A percentile compares a stretch with the other conserved stretches of the same genome.
Evolutionary conservation across 805 yeast species (phyloP).

Genomic region (Pichia heedii): DNA sequence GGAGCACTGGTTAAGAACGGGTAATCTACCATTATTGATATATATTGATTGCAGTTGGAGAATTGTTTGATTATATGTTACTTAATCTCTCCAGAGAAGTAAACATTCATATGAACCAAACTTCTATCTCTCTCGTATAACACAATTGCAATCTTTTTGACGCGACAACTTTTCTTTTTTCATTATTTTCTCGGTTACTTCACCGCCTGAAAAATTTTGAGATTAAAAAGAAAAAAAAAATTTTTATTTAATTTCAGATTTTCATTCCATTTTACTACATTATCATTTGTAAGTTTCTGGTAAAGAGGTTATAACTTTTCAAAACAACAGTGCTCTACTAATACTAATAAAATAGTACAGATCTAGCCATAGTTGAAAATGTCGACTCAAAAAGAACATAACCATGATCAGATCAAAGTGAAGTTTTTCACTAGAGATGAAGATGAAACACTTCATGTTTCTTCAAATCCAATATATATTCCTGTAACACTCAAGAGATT

Average conservation of each 20-base stretch:
- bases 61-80: too few species aligned
- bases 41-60: too few species aligned
- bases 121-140: too few species aligned
- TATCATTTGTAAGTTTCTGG: too few species aligned
- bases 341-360: too few species aligned
- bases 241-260: background rate
- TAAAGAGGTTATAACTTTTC: too few species aligned
- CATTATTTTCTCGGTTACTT: background rate
- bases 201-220: constrained; percentile 6
- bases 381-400: background rate
- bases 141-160: too few species aligned
- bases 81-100: too few species aligned
- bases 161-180: constrained; percentile 2
- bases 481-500: constrained; percentile 81
- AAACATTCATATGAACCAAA: too few species aligned
- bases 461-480: constrained; percentile 77
- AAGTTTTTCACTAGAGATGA: constrained; percentile 81
- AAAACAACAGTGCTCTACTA: too few species aligned
- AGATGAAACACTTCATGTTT: constrained; percentile 60
- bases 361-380: too few species aligned
- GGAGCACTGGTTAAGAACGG: constrained; percentile 87
- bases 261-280: too few species aligned
- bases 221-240: constrained; percentile 4
- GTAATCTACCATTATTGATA: constrained; percentile 14
- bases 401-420: constrained; percentile 54